Evolutionary conservation across 805 yeast genomes (phyloP).

Genomic region (Jamesozyma jinghongensis): DNA sequence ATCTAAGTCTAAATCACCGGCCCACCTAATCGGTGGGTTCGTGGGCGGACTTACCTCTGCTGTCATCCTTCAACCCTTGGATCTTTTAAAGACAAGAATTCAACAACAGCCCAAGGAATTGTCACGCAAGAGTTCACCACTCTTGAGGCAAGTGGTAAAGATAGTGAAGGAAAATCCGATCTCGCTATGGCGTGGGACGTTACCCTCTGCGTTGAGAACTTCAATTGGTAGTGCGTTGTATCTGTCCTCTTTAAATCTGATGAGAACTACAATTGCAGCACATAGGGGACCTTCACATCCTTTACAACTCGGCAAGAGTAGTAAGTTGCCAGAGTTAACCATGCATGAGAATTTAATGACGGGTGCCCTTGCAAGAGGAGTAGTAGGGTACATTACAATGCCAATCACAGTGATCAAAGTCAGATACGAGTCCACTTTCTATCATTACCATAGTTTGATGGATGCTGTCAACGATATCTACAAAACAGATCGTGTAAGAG

Average conservation of each 20-base stretch:
- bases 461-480: conserved; percentile 55
- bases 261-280: conserved; percentile 46
- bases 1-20: conserved; percentile 12
- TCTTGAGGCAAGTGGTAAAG: conserved; percentile 13
- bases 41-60: conserved; percentile 79
- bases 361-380: conserved; percentile 71
- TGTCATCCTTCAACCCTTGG: conserved; percentile 77
- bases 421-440: conserved; percentile 74
- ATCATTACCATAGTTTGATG: conserved; percentile 53
- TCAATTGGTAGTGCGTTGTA: conserved; percentile 87
- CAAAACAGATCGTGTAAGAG: conserved; percentile 42
- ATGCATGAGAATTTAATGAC: conserved; percentile 59
- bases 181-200: conserved; percentile 85
- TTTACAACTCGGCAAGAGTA: conserved; percentile 20
- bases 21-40: conserved; percentile 73
- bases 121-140: not conserved
- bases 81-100: conserved; percentile 75
- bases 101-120: conserved; percentile 42
- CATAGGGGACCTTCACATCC: not conserved
- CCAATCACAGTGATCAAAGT: conserved; percentile 89
- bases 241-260: conserved; percentile 57
- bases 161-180: conserved; percentile 32
- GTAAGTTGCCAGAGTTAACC: conserved; percentile 59
- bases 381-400: conserved; percentile 85
- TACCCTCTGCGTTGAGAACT: conserved; percentile 84